Percentiles rank a stretch among this genome's conserved stretches.
These are phyloP conservation scores for Skeletonema grethae DNA, from an alignment of 108 stramenopile genomes.

Conservation along the genomic window DNA sequence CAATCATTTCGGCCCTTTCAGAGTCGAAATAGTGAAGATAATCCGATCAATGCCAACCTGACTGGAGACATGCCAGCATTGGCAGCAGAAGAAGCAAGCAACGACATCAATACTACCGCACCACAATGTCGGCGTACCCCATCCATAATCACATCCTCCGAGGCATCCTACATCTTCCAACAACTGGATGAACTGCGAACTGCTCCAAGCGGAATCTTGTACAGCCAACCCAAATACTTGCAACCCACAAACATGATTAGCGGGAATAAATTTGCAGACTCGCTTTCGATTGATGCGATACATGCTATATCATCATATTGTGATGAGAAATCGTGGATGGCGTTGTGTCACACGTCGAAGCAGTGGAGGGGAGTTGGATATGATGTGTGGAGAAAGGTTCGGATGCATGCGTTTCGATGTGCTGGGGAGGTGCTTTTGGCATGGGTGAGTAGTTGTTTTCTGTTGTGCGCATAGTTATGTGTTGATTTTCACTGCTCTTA, in stretches of 20 bases:
- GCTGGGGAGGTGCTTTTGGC: slow-evolving; percentile 72
- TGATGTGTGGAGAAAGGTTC: slow-evolving; percentile 58
- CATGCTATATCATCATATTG: slow-evolving; percentile 10
- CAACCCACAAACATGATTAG: background rate
- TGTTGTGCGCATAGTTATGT: too few relatives aligned
- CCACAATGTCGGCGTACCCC: slow-evolving; percentile 1
- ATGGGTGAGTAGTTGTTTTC: slow-evolving; percentile 62
- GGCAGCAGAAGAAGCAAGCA: background rate
- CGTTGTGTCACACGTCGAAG: background rate
- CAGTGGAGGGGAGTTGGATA: slow-evolving; percentile 23
- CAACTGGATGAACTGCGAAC: background rate
- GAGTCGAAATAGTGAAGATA: background rate
- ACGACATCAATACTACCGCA: background rate
- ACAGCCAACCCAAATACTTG: background rate
- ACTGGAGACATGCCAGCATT: background rate
- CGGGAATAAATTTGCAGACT: slow-evolving; percentile 1
- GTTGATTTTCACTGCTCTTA: too few relatives aligned
- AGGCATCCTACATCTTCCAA: background rate
- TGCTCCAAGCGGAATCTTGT: background rate
- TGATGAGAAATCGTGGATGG: background rate
- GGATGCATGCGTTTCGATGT: slow-evolving; percentile 81
- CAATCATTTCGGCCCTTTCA: background rate
- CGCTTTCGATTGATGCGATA: slow-evolving; percentile 20
- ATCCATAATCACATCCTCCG: background rate
- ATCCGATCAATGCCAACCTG: background rate